phyloP scores from a whole-genome alignment of 169 alveolate species.

The Eimeria mitis region DNA sequence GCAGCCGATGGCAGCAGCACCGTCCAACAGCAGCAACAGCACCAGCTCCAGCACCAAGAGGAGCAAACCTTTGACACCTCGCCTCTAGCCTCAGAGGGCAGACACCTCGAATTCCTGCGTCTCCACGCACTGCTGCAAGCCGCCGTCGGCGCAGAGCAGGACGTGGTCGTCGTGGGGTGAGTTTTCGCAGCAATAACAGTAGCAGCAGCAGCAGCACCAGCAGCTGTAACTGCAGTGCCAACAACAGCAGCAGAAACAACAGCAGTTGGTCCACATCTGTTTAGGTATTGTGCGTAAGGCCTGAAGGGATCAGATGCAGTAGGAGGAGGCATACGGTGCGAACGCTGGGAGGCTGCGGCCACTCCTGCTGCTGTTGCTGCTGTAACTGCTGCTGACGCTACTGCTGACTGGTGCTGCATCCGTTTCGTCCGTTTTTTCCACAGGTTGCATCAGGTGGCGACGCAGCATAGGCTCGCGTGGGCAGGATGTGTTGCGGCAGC shows the following conservation, averaged over 20 bases:
- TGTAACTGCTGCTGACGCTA: neutral
- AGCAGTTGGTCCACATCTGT: neutral
- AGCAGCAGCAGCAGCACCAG: neutral
- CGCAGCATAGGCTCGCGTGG: constrained; percentile 57
- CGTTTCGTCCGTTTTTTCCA: neutral
- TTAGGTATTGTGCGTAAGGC: neutral
- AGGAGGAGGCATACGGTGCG: neutral
- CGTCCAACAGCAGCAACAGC: neutral
- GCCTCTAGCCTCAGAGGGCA: neutral
- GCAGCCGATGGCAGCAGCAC: neutral
- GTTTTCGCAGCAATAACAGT: neutral
- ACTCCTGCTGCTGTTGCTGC: neutral
- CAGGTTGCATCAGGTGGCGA: constrained; percentile 60
- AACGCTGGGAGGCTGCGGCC: neutral
- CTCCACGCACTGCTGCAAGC: constrained; percentile 57
- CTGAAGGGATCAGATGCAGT: neutral
- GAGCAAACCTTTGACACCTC: neutral
- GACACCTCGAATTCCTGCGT: constrained; percentile 27
- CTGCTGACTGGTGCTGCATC: neutral
- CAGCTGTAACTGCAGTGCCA: neutral
- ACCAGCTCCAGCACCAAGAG: neutral
- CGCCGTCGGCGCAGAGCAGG: constrained; percentile 57
- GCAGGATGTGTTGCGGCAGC: constrained; percentile 65
- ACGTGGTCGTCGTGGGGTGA: constrained; percentile 40
- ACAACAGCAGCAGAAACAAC: neutral